phyloP scores from a whole-genome alignment of 2,329 filamentous ascomycete species.

The Aspergillus ochraceus region DNA sequence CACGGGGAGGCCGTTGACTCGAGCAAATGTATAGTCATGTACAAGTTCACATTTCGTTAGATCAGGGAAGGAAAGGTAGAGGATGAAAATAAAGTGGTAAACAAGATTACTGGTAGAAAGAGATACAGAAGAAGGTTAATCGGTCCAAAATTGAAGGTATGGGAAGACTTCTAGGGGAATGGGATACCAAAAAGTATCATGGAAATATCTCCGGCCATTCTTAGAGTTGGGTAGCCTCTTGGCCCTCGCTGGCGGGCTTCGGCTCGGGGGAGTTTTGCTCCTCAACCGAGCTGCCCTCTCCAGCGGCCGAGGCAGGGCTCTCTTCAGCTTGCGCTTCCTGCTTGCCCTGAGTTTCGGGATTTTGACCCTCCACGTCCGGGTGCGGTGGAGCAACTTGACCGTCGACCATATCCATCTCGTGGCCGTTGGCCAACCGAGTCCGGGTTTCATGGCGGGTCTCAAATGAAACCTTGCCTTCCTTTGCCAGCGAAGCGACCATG shows the following conservation, averaged over 20 bases:
- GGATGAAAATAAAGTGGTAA: background rate
- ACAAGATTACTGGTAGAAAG: conserved; percentile 15
- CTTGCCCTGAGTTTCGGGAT: conserved; percentile 55
- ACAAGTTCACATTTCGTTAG: conserved; percentile 20
- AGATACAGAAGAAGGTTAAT: conserved; percentile 17
- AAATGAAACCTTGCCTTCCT: conserved; percentile 88
- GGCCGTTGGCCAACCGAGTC: conserved; percentile 75
- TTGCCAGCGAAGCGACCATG: conserved; percentile 71
- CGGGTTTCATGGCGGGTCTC: conserved; percentile 95
- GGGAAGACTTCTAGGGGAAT: conserved; percentile 13
- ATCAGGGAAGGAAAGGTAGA: conserved; percentile 3
- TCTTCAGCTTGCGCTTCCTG: conserved; percentile 32
- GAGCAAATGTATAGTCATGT: conserved; percentile 11
- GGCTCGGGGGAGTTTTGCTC: conserved; percentile 38
- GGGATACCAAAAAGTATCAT: conserved; percentile 18
- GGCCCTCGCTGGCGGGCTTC: conserved; percentile 49
- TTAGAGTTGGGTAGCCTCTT: conserved; percentile 44
- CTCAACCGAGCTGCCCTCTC: conserved; percentile 39
- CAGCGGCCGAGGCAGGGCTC: conserved; percentile 42
- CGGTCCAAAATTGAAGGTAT: background rate
- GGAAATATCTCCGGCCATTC: conserved; percentile 13
- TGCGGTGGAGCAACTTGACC: conserved; percentile 51
- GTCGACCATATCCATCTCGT: conserved; percentile 61
- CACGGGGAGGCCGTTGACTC: background rate
- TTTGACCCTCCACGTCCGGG: conserved; percentile 58